phyloP scores from a whole-genome alignment of 306 rosid species.

The Casuarina equisetifolia region DNA sequence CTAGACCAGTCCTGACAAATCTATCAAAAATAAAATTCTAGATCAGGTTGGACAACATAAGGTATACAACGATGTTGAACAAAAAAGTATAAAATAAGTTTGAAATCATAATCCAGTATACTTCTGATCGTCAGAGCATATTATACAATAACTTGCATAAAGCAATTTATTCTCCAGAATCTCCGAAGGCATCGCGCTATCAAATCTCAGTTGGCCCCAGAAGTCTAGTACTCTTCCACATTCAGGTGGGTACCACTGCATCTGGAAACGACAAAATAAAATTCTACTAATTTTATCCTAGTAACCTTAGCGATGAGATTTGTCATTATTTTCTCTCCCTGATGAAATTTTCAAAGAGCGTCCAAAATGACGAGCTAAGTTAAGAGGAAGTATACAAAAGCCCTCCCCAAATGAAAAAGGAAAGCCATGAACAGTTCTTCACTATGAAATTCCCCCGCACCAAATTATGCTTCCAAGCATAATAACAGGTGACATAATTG shows the following conservation, averaged over 20 bases:
- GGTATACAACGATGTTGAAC: neutral
- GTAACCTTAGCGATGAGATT: too few relatives aligned
- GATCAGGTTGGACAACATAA: constrained; percentile 1
- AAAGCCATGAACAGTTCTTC: neutral
- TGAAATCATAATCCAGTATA: neutral
- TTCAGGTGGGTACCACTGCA: too few relatives aligned
- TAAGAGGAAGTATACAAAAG: too few relatives aligned
- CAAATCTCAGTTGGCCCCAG: neutral
- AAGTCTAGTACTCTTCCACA: too few relatives aligned
- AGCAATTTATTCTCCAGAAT: neutral
- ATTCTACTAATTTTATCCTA: too few relatives aligned
- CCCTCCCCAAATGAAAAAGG: neutral
- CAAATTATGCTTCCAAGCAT: neutral
- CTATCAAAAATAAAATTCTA: neutral
- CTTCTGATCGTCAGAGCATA: neutral
- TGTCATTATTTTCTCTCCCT: too few relatives aligned
- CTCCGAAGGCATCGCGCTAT: neutral
- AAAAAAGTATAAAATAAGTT: neutral
- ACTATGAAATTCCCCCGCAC: neutral
- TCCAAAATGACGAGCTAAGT: too few relatives aligned
- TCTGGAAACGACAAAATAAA: too few relatives aligned
- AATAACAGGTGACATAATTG: neutral
- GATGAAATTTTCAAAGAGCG: too few relatives aligned
- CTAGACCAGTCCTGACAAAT: neutral
- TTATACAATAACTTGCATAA: neutral